These are phyloP conservation scores for Aspergillus nanangensis DNA, from an alignment of 495 filamentous ascomycete species.

Conservation along the genomic window DNA sequence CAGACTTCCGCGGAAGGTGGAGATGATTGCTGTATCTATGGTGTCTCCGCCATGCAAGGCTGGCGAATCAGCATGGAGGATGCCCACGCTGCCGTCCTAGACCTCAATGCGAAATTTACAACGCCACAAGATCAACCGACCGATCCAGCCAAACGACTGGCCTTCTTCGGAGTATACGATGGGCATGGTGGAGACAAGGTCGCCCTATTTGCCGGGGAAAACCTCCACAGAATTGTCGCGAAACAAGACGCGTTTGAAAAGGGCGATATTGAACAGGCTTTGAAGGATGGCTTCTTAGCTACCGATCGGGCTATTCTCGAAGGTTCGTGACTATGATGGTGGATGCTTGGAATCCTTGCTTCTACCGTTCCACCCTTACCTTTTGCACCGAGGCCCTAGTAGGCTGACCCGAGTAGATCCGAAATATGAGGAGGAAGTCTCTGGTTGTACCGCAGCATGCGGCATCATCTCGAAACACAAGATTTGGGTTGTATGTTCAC, in stretches of 20 bases:
- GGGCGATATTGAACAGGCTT: slow-evolving; percentile 87
- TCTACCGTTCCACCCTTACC: slow-evolving; percentile 1
- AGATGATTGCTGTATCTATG: slow-evolving; percentile 89
- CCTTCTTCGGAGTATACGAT: slow-evolving; percentile 98
- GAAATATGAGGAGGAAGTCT: slow-evolving; percentile 95
- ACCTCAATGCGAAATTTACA: slow-evolving; percentile 66
- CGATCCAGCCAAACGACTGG: slow-evolving; percentile 63
- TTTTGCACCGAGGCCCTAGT: too few relatives aligned
- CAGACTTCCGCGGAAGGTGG: slow-evolving; percentile 84
- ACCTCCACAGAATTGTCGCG: slow-evolving; percentile 88
- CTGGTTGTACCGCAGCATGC: slow-evolving; percentile 92
- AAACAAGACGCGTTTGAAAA: slow-evolving; percentile 91
- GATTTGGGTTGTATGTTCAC: slow-evolving; percentile 89
- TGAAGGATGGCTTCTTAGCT: slow-evolving; percentile 96
- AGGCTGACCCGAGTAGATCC: slow-evolving; percentile 60
- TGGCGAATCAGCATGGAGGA: slow-evolving; percentile 99
- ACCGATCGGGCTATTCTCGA: slow-evolving; percentile 94
- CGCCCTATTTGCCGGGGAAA: slow-evolving; percentile 84
- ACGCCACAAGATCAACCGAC: slow-evolving; percentile 56
- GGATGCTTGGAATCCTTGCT: slow-evolving; percentile 5
- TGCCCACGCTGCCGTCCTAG: slow-evolving; percentile 82
- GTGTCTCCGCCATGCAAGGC: slow-evolving; percentile 98
- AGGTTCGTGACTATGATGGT: slow-evolving; percentile 50
- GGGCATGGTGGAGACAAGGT: slow-evolving; percentile 97
- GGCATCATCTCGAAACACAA: slow-evolving; percentile 83